Evolutionary conservation across 2,329 filamentous ascomycete genomes (phyloP).

Genomic region (Pseudogymnoascus sp.): DNA sequence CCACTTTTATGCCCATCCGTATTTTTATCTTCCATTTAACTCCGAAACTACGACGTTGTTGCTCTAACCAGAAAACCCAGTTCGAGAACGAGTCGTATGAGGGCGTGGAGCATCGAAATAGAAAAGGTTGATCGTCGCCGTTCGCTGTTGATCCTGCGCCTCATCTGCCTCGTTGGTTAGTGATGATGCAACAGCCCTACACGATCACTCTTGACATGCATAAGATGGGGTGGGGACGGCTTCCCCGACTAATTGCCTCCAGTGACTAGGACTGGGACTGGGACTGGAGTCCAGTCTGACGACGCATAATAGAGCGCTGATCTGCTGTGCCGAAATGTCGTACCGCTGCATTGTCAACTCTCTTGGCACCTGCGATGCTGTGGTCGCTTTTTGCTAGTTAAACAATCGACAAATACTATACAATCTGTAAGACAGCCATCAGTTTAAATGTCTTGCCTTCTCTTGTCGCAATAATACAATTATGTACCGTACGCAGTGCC

Average conservation of each 20-base stretch:
- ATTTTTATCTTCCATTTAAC: conserved; percentile 1
- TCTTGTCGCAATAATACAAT: not conserved
- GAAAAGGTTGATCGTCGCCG: not conserved
- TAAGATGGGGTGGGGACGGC: conserved; percentile 5
- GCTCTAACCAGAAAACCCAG: not conserved
- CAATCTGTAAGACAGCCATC: conserved; percentile 1
- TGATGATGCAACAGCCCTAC: conserved; percentile 9
- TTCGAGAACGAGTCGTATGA: not conserved
- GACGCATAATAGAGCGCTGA: not conserved
- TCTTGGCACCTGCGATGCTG: not conserved
- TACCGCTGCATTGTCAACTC: not conserved
- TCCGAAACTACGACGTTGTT: not conserved
- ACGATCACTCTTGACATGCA: conserved; percentile 11
- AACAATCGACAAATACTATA: not conserved
- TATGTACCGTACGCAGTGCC: not conserved
- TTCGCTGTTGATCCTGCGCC: conserved; percentile 10
- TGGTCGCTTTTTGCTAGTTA: not conserved
- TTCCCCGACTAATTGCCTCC: conserved; percentile 8
- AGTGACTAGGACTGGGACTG: not conserved
- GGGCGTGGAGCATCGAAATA: conserved; percentile 2
- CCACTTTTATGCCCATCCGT: not conserved
- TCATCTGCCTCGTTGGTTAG: conserved; percentile 1
- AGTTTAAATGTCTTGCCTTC: not conserved
- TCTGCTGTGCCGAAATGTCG: not conserved
- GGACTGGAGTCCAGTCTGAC: not conserved